A percentile compares a stretch with the other conserved stretches of the same genome.
These are phyloP conservation scores for Rhypophila decipiens DNA, from an alignment of 495 filamentous ascomycete genomes.

Conservation along the genomic window DNA sequence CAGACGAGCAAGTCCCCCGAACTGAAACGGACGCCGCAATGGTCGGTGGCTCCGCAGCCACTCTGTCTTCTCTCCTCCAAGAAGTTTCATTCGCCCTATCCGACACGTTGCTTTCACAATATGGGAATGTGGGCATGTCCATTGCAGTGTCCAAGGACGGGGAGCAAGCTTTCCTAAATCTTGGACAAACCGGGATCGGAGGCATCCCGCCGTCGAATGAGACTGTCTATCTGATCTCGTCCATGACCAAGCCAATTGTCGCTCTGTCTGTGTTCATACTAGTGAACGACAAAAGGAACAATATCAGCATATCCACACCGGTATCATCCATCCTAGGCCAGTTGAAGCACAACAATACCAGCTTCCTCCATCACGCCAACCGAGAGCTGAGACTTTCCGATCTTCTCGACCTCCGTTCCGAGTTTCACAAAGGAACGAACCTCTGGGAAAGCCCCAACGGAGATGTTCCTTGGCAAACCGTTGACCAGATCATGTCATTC, in stretches of 20 bases:
- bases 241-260: constrained; percentile 32
- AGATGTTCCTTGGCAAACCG: constrained; percentile 5
- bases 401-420: constrained; percentile 13
- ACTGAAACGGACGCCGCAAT: too few relatives aligned
- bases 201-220: too few relatives aligned
- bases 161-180: too few relatives aligned
- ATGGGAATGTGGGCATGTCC: too few relatives aligned
- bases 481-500: constrained; percentile 1
- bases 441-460: constrained; percentile 18
- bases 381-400: constrained; percentile 10
- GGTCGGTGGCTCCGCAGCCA: too few relatives aligned
- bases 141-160: too few relatives aligned
- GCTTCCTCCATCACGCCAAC: neutral
- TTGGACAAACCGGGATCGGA: too few relatives aligned
- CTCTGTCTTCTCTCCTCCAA: too few relatives aligned
- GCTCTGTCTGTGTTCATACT: constrained; percentile 27
- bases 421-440: constrained; percentile 9
- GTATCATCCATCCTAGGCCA: constrained; percentile 5
- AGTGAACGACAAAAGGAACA: constrained; percentile 21
- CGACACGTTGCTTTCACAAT: too few relatives aligned
- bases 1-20: too few relatives aligned
- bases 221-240: constrained; percentile 32
- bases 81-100: too few relatives aligned
- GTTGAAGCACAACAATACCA: neutral
- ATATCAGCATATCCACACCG: constrained; percentile 11